Base-by-base conservation (phyloP, 2,329 filamentous ascomycete genomes). In the Pyricularia grisea region DNA sequence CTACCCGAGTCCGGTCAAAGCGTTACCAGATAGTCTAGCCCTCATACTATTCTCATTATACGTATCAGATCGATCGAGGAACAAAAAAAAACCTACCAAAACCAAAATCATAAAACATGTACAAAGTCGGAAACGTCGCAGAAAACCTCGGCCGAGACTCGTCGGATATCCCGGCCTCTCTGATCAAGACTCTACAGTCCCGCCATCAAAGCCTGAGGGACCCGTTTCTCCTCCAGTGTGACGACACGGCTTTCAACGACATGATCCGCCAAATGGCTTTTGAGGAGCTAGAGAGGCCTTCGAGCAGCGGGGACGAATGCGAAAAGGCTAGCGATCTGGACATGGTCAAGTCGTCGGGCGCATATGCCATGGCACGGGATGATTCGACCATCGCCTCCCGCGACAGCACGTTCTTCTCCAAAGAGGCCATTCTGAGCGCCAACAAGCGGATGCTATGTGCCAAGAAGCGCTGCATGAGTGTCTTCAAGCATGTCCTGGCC, bases 161-260 rank as follows among this genome's bases (percentile, higher is more conserved):
- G 10, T 63, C 60, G 14, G 67, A 68, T 10, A 68, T 68, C 60
- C 67, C 67, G 2, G n/a, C 31, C 25, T 33, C 31, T n/a, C 58
- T 68, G 20, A 31, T 66, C 50, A 70, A 70, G 55, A 50, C 60
- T 10, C 67, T 70, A 23, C 67, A 68, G 60, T 6, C 11, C 30
- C 63, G 58, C 6, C 50, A 67, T 42, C 36, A 55, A 25, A 20
- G 25, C 36, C 58, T 68, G 11, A 55, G 69, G 11, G 67, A 70
- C 55, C 69, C 69, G 0, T 14, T 65, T 11, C 50, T 70, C 14
- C 5, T 23, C 17, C 31, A 67, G 30, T 65, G 65, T 6, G 69
- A 69, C n/a, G 69, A 70, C 58, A 65, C 60, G 31, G 69, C 63
- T 33, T 70, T 69, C 60, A 68, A 70, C 55, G 69, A 70, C 67